Percentiles rank a stretch among this genome's conserved stretches.
Conservation (phyloP, 2,329 filamentous ascomycete species). For the Ophiostoma perfectum region DNA sequence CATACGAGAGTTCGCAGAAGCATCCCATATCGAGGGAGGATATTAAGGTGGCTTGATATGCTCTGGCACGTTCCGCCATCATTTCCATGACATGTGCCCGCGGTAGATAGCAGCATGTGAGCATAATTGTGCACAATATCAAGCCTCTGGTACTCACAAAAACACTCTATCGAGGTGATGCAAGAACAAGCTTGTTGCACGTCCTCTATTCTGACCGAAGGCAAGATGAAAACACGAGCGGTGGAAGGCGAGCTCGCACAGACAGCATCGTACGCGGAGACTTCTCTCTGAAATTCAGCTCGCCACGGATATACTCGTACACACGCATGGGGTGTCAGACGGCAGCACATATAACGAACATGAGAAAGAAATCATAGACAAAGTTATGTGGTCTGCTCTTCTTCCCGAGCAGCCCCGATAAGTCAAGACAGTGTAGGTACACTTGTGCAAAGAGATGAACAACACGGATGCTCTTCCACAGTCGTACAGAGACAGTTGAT, state of each 20-base stretch:
- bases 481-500: slow-evolving; percentile 11
- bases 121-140: neutral
- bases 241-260: neutral
- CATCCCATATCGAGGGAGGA: neutral
- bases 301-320: neutral
- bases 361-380: neutral
- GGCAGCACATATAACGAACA: neutral
- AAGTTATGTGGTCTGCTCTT: neutral
- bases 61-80: neutral
- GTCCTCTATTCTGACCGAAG: slow-evolving; percentile 16
- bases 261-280: neutral
- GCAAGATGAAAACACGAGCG: neutral
- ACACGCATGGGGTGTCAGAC: neutral
- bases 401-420: neutral
- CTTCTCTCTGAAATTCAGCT: neutral
- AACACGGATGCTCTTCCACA: slow-evolving; percentile 18
- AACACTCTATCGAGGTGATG: neutral
- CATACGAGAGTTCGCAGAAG: neutral
- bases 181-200: slow-evolving; percentile 13
- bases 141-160: slow-evolving; percentile 7
- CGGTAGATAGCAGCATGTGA: neutral
- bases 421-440: neutral
- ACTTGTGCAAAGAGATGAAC: neutral
- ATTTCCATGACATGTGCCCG: neutral
- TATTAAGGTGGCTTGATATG: neutral